These are phyloP conservation scores for Mrakia blollopis DNA, from an alignment of 768 basidiomycete genomes.

Conservation along the genomic window DNA sequence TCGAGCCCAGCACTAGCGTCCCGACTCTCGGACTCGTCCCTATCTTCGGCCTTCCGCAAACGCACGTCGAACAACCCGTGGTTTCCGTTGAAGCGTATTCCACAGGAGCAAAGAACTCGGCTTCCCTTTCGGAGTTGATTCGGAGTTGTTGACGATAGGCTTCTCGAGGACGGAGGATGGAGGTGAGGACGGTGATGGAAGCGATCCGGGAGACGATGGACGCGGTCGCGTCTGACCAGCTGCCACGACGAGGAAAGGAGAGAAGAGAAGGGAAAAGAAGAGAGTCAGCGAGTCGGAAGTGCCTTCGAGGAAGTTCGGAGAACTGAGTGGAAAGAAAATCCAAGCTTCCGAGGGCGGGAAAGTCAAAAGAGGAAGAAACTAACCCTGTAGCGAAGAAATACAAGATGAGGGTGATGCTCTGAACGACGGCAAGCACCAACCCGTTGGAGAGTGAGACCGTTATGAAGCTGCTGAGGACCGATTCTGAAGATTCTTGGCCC, in stretches of 20 bases:
- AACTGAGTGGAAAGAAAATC: neutral
- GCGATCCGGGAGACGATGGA: neutral
- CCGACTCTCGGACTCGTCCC: too few relatives aligned
- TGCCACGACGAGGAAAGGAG: too few relatives aligned
- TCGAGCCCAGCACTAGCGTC: too few relatives aligned
- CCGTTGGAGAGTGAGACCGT: neutral
- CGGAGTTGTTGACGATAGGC: neutral
- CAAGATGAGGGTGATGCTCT: neutral
- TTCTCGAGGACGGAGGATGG: neutral
- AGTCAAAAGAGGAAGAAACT: neutral
- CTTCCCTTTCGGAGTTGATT: too few relatives aligned
- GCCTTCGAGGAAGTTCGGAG: too few relatives aligned
- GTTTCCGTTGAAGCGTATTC: too few relatives aligned
- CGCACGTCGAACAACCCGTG: too few relatives aligned
- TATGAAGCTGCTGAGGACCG: neutral
- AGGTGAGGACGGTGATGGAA: neutral
- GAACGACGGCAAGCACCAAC: neutral
- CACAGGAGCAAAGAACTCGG: too few relatives aligned
- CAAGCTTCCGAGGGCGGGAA: neutral
- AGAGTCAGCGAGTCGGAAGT: too few relatives aligned
- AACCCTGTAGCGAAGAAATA: neutral
- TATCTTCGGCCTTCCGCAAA: too few relatives aligned
- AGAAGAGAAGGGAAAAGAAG: too few relatives aligned
- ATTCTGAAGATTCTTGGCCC: neutral
- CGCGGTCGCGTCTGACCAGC: neutral